These are phyloP conservation scores for Pholiota microspora DNA, from an alignment of 768 basidiomycete species.

Conservation along the genomic window DNA sequence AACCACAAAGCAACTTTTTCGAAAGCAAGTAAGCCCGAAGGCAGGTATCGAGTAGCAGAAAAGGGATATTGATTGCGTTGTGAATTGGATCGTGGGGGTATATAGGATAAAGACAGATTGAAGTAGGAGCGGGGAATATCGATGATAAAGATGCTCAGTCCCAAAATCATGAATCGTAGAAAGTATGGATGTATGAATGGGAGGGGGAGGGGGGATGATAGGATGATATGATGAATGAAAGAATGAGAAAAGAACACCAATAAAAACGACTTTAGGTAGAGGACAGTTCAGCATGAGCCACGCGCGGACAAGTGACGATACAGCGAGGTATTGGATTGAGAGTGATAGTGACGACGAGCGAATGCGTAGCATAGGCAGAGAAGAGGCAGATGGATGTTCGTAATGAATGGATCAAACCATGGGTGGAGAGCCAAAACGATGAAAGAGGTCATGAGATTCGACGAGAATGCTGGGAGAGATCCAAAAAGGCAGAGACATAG, in stretches of 20 bases:
- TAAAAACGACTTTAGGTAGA: slow-evolving; percentile 5
- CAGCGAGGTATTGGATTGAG: no score
- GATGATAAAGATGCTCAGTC: slow-evolving; percentile 7
- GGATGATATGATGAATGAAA: neutral
- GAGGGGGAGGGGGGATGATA: neutral
- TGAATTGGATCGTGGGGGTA: slow-evolving; percentile 7
- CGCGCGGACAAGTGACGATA: slow-evolving; percentile 1
- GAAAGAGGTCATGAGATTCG: neutral
- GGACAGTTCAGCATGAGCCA: slow-evolving; percentile 7
- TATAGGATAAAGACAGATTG: slow-evolving; percentile 9
- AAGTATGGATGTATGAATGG: neutral
- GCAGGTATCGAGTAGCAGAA: neutral
- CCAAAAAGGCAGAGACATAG: slow-evolving; percentile 14
- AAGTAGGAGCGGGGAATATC: slow-evolving; percentile 6
- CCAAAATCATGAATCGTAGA: neutral
- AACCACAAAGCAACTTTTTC: slow-evolving; percentile 9
- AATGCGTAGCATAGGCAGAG: neutral
- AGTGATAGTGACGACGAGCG: slow-evolving; percentile 4
- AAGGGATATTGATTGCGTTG: slow-evolving; percentile 7
- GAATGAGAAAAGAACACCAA: neutral
- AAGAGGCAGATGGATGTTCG: neutral
- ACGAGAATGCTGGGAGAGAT: slow-evolving; percentile 5
- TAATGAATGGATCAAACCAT: slow-evolving; percentile 6
- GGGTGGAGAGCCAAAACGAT: neutral
- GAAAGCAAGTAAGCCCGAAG: neutral